A percentile compares a stretch with the other conserved stretches of the same genome.
Evolutionary conservation across 2,329 filamentous ascomycete species (phyloP).

Genomic region (Dactylella cylindrospora): DNA sequence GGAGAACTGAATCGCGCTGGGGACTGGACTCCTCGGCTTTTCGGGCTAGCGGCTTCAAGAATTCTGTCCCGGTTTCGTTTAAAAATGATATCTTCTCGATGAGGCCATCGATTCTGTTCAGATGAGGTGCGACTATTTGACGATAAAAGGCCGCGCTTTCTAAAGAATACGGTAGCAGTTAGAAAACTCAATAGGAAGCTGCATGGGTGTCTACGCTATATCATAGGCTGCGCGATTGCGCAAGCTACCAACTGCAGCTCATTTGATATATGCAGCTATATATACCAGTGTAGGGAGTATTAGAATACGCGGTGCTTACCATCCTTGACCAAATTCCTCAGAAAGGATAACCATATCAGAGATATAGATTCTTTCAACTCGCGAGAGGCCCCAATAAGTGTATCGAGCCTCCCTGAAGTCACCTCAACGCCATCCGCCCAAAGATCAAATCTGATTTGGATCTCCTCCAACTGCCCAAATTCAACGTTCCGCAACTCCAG

Average conservation of each 20-base stretch:
- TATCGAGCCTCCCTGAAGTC: background rate
- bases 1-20: background rate
- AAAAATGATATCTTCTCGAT: conserved; percentile 3
- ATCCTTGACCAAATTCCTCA: too few relatives aligned
- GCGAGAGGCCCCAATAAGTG: background rate
- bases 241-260: too few relatives aligned
- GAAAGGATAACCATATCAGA: conserved; percentile 4
- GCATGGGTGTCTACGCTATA: too few relatives aligned
- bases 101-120: background rate
- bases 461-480: background rate
- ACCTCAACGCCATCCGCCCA: conserved; percentile 11
- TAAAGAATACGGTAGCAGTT: background rate
- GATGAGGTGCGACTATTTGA: background rate
- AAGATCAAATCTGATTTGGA: conserved; percentile 7
- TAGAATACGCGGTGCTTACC: too few relatives aligned
- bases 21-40: too few relatives aligned
- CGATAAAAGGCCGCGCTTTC: background rate
- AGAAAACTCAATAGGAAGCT: too few relatives aligned
- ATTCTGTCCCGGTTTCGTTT: background rate
- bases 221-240: too few relatives aligned
- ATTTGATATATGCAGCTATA: too few relatives aligned
- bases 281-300: too few relatives aligned
- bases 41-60: background rate
- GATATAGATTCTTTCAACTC: background rate
- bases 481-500: background rate